Percentiles rank a stretch among this genome's conserved stretches.
These are phyloP conservation scores for Phtheirospermum japonicum DNA, from an alignment of 257 asterid genomes.

Conservation along the genomic window DNA sequence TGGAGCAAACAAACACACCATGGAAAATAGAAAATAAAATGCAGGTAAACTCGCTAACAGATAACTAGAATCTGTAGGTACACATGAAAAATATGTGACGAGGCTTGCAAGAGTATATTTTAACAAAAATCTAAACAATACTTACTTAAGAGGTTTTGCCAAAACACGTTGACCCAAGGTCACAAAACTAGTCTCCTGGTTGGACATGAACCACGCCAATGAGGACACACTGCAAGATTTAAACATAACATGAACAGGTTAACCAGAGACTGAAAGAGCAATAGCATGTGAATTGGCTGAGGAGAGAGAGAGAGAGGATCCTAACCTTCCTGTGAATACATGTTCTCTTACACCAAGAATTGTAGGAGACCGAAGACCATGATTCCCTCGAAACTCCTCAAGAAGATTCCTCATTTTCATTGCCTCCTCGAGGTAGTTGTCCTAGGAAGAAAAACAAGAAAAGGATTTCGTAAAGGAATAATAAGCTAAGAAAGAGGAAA, in stretches of 20 bases:
- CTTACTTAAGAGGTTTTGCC: slow-evolving; percentile 96
- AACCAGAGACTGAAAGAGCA: slow-evolving; percentile 20
- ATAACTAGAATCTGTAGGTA: not conserved
- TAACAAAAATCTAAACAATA: slow-evolving; percentile 20
- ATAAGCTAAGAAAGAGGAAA: slow-evolving; percentile 13
- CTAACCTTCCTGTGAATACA: slow-evolving; percentile 96
- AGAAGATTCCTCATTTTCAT: slow-evolving; percentile 96
- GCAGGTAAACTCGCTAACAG: slow-evolving; percentile 2
- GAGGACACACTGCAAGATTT: slow-evolving; percentile 87
- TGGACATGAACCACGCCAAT: slow-evolving; percentile 98
- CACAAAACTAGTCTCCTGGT: slow-evolving; percentile 98
- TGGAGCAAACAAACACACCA: slow-evolving; percentile 14
- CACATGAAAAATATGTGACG: slow-evolving; percentile 3
- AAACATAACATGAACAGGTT: slow-evolving; percentile 19
- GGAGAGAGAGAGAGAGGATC: not conserved
- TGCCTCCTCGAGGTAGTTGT: slow-evolving; percentile 99
- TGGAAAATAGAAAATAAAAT: not conserved
- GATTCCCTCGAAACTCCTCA: slow-evolving; percentile 83
- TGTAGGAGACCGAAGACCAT: slow-evolving; percentile 96
- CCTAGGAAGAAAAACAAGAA: slow-evolving; percentile 43
- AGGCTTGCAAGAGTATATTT: slow-evolving; percentile 17
- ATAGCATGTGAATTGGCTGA: slow-evolving; percentile 1
- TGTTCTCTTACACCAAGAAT: slow-evolving; percentile 98
- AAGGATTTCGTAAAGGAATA: slow-evolving; percentile 1
- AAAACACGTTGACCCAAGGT: slow-evolving; percentile 97